A percentile compares a stretch with the other conserved stretches of the same genome.
Conservation (phyloP, 139 green algal species). For the Auxenochlorella pyrenoidosa region DNA sequence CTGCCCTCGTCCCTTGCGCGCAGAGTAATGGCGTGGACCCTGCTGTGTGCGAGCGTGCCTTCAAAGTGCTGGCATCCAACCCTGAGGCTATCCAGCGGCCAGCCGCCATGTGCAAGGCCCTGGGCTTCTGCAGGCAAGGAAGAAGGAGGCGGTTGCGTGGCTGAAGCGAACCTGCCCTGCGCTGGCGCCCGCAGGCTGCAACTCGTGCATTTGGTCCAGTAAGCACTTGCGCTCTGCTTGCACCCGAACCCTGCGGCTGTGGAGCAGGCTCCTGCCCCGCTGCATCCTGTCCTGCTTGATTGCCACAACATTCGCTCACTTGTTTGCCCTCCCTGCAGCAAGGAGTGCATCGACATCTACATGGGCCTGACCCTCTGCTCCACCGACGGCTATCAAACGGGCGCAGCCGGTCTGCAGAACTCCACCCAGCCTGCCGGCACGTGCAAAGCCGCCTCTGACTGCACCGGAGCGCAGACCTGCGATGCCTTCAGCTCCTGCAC, state of each 20-base stretch:
- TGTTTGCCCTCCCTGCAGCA: background rate
- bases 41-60: background rate
- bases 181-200: background rate
- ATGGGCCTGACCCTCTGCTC: background rate
- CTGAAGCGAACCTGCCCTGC: too few species aligned
- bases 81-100: background rate
- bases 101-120: background rate
- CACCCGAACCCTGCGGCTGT: too few species aligned
- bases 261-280: background rate
- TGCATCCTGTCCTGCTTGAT: too few species aligned
- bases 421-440: background rate
- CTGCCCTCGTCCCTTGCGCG: background rate
- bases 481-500: background rate
- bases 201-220: too few species aligned
- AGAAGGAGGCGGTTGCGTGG: too few species aligned
- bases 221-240: too few species aligned
- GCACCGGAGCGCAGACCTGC: background rate
- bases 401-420: background rate
- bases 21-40: background rate
- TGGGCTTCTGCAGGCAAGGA: background rate
- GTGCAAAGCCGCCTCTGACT: background rate
- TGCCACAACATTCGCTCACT: too few species aligned
- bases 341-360: background rate
- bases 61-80: background rate
- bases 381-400: background rate